Evolutionary conservation across 192 early-diverging fungal species (phyloP), one percentile per base, ranked within the genome.

Genomic region (Fimicolochytrium jonesii): DNA sequence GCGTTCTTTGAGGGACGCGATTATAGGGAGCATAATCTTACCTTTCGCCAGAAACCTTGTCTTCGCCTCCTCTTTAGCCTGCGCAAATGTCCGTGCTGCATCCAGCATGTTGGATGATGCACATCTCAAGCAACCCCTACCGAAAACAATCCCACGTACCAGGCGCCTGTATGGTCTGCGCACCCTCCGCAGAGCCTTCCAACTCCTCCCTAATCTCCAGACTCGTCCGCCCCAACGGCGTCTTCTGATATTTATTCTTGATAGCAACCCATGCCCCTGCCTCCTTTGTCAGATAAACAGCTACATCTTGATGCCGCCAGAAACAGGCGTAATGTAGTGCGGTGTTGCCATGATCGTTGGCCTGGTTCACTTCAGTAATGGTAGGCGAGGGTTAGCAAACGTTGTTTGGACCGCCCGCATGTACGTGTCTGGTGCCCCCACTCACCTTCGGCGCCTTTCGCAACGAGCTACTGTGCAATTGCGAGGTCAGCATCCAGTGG

Each of bases 341-440:
- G 2, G 81, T 83, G 59, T 83, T 83, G 18, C 81, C 81, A 56
- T 83, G 77, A 31, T 80, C 75, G 59, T 83, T 83, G 17, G 79
- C 74, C 15, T 32, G 9, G 67, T 83, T 83, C 29, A 80, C 81
- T 83, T 50, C 0, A 7, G 50, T 6, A 30, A 20, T 22, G 30
- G 7, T 4, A 47, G 22, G 45, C 11, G 22, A 47, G 7, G 9
- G 22, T 7, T 18, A 47, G 22, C 6, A 47, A 47, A 17, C 17
- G 15, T 45, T 17, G 17, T 35, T 33, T 39, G 17, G 30, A 56
- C 67, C 22, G 29, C 6, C 25, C 26, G 30, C 37, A 39, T 9
- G 37, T 23, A n/a, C 48, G 33, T 29, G 55, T 13, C 11, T 44
- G 25, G 31, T 39, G 15, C 18, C n/a, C 13, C n/a, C 25, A 25